Conservation (phyloP, 2,329 filamentous ascomycete genomes). For the Orbilia brochopaga region DNA sequence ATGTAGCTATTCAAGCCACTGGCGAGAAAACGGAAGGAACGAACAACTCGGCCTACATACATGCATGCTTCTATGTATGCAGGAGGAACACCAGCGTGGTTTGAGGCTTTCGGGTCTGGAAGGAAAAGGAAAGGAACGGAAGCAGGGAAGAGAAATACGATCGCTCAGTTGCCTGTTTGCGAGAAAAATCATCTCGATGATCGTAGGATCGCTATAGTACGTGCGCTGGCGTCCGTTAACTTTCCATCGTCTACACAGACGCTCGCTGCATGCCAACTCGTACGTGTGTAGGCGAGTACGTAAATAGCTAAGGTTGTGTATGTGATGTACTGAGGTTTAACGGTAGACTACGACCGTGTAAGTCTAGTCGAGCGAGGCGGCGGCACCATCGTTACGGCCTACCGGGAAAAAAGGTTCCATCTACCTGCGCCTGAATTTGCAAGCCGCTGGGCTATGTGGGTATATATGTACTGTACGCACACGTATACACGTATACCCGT, state of each 20-base stretch:
- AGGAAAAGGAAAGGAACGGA: neutral
- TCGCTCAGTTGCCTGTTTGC: neutral
- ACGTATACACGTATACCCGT: conserved; percentile 1
- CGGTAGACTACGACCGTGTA: too few species aligned
- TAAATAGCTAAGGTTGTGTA: too few species aligned
- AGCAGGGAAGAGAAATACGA: too few species aligned
- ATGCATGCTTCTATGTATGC: too few species aligned
- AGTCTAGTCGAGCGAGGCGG: neutral
- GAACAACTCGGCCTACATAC: conserved; percentile 31
- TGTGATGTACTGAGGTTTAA: conserved; percentile 2
- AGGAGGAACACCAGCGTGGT: conserved; percentile 35
- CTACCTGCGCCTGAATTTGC: conserved; percentile 37
- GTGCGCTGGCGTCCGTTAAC: conserved; percentile 23
- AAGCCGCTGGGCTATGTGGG: conserved; percentile 2
- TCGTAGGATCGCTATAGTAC: conserved; percentile 13
- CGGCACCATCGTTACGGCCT: conserved; percentile 48
- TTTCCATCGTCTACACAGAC: conserved; percentile 46
- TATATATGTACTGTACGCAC: neutral
- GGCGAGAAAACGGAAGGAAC: conserved; percentile 6
- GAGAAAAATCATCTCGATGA: neutral
- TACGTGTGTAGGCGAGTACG: too few species aligned
- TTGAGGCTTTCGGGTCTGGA: conserved; percentile 20
- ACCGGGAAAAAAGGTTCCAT: conserved; percentile 33
- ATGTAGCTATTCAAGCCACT: too few species aligned
- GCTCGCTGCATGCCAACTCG: conserved; percentile 13